Conservation (phyloP, 805 yeast species). For the Candida adriatica region DNA sequence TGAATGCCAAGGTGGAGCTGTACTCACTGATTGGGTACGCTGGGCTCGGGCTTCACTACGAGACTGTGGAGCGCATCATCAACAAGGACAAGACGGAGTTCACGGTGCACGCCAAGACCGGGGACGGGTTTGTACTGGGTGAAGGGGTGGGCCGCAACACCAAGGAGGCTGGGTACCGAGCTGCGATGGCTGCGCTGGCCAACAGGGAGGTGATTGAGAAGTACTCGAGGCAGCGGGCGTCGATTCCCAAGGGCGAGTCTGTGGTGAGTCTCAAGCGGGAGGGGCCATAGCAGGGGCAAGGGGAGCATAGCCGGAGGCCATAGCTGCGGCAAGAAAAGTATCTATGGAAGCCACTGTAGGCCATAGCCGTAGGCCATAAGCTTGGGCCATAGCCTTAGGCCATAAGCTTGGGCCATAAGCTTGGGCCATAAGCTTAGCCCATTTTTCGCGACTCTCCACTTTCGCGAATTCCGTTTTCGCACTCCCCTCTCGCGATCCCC, state of each 20-base stretch:
- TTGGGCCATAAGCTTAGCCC: no score
- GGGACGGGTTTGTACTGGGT: conserved; percentile 58
- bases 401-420: no score
- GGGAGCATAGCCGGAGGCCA: no score
- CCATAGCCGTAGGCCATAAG: no score
- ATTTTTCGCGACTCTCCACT: no score
- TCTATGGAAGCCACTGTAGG: no score
- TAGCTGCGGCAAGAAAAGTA: no score
- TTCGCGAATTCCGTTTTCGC: no score
- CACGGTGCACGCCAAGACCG: conserved; percentile 60
- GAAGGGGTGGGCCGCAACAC: conserved; percentile 61
- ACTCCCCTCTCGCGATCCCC: no score
- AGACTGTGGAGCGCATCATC: conserved; percentile 35
- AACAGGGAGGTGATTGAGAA: conserved; percentile 56
- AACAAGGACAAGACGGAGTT: conserved; percentile 35
- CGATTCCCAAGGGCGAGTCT: conserved; percentile 35
- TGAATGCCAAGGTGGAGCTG: conserved; percentile 69
- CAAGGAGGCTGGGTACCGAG: conserved; percentile 75
- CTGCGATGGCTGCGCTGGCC: conserved; percentile 74
- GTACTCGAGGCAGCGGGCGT: conserved; percentile 51
- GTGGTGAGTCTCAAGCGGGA: conserved; percentile 1
- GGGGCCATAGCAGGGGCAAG: background rate
- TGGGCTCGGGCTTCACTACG: conserved; percentile 46
- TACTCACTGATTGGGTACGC: conserved; percentile 80
- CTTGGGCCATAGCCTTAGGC: no score